Percentiles rank a stretch among this genome's conserved stretches.
These are phyloP conservation scores for Penicillium sp. DNA, from an alignment of 2,329 filamentous ascomycete species.

Conservation along the genomic window DNA sequence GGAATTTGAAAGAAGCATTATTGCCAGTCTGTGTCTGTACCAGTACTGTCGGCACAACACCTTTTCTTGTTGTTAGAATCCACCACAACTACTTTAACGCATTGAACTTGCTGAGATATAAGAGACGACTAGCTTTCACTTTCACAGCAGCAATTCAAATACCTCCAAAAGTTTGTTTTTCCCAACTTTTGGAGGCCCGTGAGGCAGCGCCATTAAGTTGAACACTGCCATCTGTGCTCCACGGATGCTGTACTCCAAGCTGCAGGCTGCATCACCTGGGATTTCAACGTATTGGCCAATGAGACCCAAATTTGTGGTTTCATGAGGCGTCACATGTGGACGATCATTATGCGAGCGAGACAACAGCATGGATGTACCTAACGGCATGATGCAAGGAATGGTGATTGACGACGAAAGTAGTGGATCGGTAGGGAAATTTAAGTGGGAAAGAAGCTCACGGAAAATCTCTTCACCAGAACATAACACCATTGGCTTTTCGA, in stretches of 20 bases:
- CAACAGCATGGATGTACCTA: constrained; percentile 37
- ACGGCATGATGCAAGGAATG: constrained; percentile 50
- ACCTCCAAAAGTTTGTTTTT: constrained; percentile 9
- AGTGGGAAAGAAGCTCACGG: constrained; percentile 32
- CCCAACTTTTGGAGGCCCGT: constrained; percentile 5
- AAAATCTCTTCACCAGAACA: constrained; percentile 7
- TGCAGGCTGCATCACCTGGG: constrained; percentile 45
- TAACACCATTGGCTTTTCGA: constrained; percentile 5
- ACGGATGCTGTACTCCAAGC: constrained; percentile 36
- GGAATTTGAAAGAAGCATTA: too few relatives aligned
- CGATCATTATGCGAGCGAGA: constrained; percentile 37
- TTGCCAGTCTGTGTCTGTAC: too few relatives aligned
- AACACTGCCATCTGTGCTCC: constrained; percentile 8
- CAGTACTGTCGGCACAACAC: too few relatives aligned
- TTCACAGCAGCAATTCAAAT: constrained; percentile 1
- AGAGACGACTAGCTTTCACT: not conserved
- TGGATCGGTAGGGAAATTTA: constrained; percentile 40
- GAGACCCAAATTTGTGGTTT: constrained; percentile 46
- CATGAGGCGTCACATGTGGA: constrained; percentile 45
- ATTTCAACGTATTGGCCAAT: constrained; percentile 53
- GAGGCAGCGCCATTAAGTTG: not conserved
- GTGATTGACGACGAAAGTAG: constrained; percentile 37
- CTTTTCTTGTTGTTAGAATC: too few relatives aligned
- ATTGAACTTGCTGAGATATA: not conserved
- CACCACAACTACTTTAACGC: not conserved